Evolutionary conservation across 2,329 filamentous ascomycete genomes (phyloP).

Genomic region (Fusarium austroafricanum): DNA sequence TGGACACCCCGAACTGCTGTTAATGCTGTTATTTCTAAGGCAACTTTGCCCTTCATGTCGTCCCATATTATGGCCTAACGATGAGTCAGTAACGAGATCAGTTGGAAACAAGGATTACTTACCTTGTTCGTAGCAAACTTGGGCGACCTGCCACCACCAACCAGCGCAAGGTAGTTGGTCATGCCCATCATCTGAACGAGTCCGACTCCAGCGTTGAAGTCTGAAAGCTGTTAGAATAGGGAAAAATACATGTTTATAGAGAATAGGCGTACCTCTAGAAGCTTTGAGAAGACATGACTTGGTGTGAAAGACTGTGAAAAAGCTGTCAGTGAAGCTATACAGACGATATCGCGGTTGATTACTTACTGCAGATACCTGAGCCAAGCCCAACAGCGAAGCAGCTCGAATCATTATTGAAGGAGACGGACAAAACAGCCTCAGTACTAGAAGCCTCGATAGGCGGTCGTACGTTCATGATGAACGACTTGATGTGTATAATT

Average conservation of each 20-base stretch:
- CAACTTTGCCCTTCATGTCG: constrained; percentile 77
- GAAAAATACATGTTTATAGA: not conserved
- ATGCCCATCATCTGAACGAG: constrained; percentile 88
- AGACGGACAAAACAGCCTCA: constrained; percentile 81
- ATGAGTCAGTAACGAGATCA: not conserved
- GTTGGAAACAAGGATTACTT: constrained; percentile 2
- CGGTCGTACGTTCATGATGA: constrained; percentile 86
- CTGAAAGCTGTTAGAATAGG: constrained; percentile 52
- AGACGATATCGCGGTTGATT: constrained; percentile 2
- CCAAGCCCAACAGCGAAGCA: constrained; percentile 91
- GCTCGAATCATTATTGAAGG: constrained; percentile 86
- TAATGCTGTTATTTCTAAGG: constrained; percentile 82
- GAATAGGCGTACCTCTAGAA: constrained; percentile 55
- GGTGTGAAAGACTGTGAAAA: constrained; percentile 73
- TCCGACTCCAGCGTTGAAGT: constrained; percentile 85
- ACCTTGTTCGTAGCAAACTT: constrained; percentile 91
- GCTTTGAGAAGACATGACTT: constrained; percentile 77
- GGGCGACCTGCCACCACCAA: constrained; percentile 86
- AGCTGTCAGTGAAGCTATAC: constrained; percentile 25
- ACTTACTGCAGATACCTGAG: constrained; percentile 83
- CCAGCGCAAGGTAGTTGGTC: constrained; percentile 87
- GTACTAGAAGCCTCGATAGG: constrained; percentile 82
- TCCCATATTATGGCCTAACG: constrained; percentile 88
- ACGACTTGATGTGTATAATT: constrained; percentile 23
- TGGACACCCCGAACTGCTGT: constrained; percentile 84